phyloP scores from a whole-genome alignment of 2,329 filamentous ascomycete genomes.

The Metarhizium guizhouense region DNA sequence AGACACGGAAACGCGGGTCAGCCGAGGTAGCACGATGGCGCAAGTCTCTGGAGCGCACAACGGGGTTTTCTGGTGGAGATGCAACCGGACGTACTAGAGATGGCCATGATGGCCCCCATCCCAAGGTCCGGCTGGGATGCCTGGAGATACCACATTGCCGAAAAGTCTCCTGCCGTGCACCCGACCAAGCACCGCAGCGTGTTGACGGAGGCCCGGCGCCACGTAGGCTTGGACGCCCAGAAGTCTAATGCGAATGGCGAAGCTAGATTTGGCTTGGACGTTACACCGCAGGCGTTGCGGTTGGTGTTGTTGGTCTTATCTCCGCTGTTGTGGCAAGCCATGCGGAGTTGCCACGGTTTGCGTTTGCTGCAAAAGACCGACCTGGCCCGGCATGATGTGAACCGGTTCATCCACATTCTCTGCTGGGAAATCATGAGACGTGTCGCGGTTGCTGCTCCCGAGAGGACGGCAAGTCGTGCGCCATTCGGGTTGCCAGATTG shows the following conservation, averaged over 20 bases:
- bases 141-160: conserved; percentile 46
- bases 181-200: conserved; percentile 46
- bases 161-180: conserved; percentile 47
- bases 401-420: neutral
- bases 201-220: conserved; percentile 43
- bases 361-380: neutral
- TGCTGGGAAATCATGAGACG: neutral
- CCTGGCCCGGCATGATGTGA: neutral
- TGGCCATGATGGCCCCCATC: conserved; percentile 39
- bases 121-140: conserved; percentile 35
- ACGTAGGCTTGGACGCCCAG: conserved; percentile 26
- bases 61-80: neutral
- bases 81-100: conserved; percentile 33
- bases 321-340: neutral
- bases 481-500: too few species aligned
- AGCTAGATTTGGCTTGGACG: neutral
- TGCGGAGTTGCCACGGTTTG: neutral
- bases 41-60: neutral
- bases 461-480: too few species aligned
- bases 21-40: neutral
- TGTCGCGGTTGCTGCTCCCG: neutral
- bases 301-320: neutral
- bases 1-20: too few species aligned
- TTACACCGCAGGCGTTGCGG: neutral
- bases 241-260: conserved; percentile 12